These are phyloP conservation scores for Xanthoceras sorbifolium DNA, from an alignment of 345 rosid species.

Conservation along the genomic window DNA sequence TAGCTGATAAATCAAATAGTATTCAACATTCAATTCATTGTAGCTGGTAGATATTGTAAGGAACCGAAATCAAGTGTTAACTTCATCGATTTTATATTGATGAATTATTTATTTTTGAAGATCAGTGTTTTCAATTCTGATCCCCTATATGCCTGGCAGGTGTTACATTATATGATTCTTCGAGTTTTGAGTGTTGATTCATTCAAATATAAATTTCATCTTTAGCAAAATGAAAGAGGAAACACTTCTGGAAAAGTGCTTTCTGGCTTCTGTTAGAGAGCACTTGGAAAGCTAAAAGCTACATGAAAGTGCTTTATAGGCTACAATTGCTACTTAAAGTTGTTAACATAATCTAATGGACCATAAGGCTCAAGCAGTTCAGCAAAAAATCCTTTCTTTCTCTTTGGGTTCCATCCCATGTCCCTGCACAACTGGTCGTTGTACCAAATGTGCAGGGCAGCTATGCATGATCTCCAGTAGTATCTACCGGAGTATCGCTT, in stretches of 20 bases:
- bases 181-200: too few relatives aligned
- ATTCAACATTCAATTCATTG: neutral
- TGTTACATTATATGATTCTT: neutral
- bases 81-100: neutral
- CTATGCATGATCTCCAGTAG: slow-evolving; percentile 32
- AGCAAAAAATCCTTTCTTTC: slow-evolving; percentile 37
- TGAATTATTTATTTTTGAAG: neutral
- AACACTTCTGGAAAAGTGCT: neutral
- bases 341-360: slow-evolving; percentile 11
- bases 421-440: slow-evolving; percentile 42
- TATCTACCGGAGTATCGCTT: slow-evolving; percentile 24
- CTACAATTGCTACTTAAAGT: too few relatives aligned
- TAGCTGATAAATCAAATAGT: neutral
- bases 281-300: neutral
- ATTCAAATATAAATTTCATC: neutral
- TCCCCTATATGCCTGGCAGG: neutral
- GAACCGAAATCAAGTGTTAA: neutral
- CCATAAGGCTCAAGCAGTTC: slow-evolving; percentile 47
- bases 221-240: neutral
- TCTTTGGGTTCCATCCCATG: slow-evolving; percentile 44
- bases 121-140: neutral
- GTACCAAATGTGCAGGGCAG: slow-evolving; percentile 37
- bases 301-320: too few relatives aligned
- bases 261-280: neutral
- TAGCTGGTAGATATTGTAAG: neutral